Conservation (phyloP, 1,139 yeast species). For the Pneumocystis oryctolagi region DNA sequence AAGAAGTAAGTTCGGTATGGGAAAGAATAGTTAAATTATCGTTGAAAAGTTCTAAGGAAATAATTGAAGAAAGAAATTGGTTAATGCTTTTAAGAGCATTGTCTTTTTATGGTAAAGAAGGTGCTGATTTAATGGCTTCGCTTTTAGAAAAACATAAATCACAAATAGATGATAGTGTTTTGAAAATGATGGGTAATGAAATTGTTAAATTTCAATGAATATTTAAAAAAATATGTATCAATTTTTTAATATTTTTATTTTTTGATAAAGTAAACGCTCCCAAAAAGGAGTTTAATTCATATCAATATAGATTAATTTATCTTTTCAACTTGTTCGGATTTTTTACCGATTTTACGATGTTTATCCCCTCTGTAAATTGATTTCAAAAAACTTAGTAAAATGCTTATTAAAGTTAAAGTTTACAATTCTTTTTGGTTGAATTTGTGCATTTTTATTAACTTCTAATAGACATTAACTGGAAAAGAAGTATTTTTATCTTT, state of each 20-base stretch:
- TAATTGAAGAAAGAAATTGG: background rate
- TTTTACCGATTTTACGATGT: background rate
- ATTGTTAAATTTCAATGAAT: background rate
- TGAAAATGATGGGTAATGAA: background rate
- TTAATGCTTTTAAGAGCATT: background rate
- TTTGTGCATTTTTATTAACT: background rate
- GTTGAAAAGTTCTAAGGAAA: background rate
- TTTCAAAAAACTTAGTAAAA: constrained; percentile 16
- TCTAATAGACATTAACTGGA: constrained; percentile 48
- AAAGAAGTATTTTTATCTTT: constrained; percentile 38
- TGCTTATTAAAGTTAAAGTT: constrained; percentile 54
- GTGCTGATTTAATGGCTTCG: background rate
- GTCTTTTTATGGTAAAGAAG: background rate
- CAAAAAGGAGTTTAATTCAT: background rate
- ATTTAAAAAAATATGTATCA: background rate
- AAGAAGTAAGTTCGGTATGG: background rate
- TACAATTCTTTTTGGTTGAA: constrained; percentile 12
- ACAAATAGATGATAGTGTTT: background rate
- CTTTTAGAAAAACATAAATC: background rate
- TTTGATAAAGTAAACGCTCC: background rate
- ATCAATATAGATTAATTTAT: background rate
- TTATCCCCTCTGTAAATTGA: background rate
- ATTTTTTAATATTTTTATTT: background rate
- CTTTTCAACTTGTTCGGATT: background rate
- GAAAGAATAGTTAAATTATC: background rate